Evolutionary conservation across 73 alveolate genomes (phyloP).

Genomic region (Breviolum minutum): DNA sequence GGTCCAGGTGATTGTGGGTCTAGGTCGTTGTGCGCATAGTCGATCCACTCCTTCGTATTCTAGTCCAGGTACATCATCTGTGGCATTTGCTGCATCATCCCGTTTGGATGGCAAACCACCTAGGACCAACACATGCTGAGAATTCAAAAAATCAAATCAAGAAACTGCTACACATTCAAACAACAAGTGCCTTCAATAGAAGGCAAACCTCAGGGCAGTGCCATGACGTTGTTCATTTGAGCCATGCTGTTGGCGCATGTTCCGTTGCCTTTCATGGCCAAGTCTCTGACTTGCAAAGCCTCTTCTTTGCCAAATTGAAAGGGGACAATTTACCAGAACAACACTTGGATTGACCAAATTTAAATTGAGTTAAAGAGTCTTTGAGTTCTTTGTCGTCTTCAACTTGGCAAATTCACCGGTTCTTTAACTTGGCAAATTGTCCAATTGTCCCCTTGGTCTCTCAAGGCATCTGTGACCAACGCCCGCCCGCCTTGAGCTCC

Average conservation of each 20-base stretch:
- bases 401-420: neutral
- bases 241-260: constrained; percentile 80
- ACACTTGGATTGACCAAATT: too few species aligned
- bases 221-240: constrained; percentile 80
- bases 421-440: too few species aligned
- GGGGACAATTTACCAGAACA: neutral
- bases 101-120: constrained; percentile 89
- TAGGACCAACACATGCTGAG: neutral
- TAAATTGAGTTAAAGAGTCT: too few species aligned
- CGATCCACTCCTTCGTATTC: too few species aligned
- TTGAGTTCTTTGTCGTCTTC: too few species aligned
- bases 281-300: neutral
- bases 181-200: neutral
- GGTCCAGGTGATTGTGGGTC: too few species aligned
- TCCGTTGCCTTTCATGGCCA: constrained; percentile 45
- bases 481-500: constrained; percentile 42
- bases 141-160: neutral
- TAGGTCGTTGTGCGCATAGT: too few species aligned
- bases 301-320: neutral
- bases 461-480: neutral
- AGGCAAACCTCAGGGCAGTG: neutral
- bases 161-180: neutral
- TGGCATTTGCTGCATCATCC: constrained; percentile 92
- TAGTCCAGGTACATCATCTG: constrained; percentile 63
- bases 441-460: too few species aligned